phyloP scores from a whole-genome alignment of 176 grass and related monocot species.

The Oryza meyeriana region DNA sequence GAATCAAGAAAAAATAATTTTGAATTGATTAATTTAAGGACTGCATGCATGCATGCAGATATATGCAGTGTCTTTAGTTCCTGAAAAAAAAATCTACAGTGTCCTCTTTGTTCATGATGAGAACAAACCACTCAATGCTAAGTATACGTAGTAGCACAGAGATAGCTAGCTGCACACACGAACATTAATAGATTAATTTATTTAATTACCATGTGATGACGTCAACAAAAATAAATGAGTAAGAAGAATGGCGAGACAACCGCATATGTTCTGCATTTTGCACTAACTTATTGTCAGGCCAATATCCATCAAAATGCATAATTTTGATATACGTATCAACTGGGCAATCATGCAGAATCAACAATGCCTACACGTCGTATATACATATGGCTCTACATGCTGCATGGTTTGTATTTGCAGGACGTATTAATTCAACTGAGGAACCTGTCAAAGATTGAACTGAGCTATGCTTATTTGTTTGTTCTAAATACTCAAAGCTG shows the following conservation, averaged over 20 bases:
- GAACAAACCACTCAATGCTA: neutral
- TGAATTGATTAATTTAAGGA: conserved; percentile 3
- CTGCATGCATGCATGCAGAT: conserved; percentile 21
- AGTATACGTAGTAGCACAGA: neutral
- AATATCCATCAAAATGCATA: neutral
- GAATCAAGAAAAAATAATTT: neutral
- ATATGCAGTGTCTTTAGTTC: neutral
- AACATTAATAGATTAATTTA: neutral
- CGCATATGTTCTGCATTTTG: neutral
- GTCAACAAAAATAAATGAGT: conserved; percentile 18
- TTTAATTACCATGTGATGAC: conserved; percentile 25
- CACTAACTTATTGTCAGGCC: conserved; percentile 9
- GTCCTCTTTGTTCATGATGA: neutral
- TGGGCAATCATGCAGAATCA: conserved; percentile 26
- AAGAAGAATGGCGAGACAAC: neutral
- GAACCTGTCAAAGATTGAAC: neutral
- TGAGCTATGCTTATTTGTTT: neutral
- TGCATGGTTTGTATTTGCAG: neutral
- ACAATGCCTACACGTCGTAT: conserved; percentile 24
- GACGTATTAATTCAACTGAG: conserved; percentile 3
- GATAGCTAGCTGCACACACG: neutral
- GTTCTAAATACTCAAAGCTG: neutral
- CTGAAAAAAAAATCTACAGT: neutral
- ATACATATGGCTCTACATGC: neutral
- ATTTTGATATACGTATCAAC: neutral